Conservation (phyloP, 176 grass and related monocot species). For the Carex littledalei region DNA sequence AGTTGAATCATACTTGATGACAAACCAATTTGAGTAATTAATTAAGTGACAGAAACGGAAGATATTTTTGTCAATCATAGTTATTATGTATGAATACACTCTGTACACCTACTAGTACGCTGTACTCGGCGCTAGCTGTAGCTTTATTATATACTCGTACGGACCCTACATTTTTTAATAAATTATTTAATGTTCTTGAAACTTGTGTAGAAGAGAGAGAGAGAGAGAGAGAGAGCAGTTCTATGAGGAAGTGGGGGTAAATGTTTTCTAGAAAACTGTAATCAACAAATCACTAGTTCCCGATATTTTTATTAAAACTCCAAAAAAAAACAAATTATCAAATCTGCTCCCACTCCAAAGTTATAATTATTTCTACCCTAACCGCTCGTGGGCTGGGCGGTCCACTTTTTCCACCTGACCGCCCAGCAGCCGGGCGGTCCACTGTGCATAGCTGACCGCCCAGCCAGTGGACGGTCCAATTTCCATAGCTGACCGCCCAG, state of each 20-base stretch:
- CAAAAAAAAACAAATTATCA: no score
- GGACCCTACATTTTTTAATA: neutral
- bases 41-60: neutral
- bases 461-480: no score
- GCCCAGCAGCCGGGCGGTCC: no score
- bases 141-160: neutral
- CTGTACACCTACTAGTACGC: neutral
- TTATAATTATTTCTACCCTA: no score
- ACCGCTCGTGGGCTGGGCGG: no score
- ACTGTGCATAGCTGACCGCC: no score
- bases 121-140: neutral
- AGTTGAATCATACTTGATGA: neutral
- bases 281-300: conserved; percentile 6
- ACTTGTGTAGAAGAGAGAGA: neutral
- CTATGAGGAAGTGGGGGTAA: neutral
- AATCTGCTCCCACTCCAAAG: no score
- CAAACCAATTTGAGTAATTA: neutral
- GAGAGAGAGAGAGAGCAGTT: neutral
- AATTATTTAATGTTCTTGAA: conserved; percentile 9
- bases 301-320: no score
- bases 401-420: no score
- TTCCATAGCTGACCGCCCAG: no score
- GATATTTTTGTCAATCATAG: neutral
- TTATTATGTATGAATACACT: neutral
- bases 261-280: conserved; percentile 13